Conservation (phyloP, 495 filamentous ascomycete species). For the Penicillium flavigenum region DNA sequence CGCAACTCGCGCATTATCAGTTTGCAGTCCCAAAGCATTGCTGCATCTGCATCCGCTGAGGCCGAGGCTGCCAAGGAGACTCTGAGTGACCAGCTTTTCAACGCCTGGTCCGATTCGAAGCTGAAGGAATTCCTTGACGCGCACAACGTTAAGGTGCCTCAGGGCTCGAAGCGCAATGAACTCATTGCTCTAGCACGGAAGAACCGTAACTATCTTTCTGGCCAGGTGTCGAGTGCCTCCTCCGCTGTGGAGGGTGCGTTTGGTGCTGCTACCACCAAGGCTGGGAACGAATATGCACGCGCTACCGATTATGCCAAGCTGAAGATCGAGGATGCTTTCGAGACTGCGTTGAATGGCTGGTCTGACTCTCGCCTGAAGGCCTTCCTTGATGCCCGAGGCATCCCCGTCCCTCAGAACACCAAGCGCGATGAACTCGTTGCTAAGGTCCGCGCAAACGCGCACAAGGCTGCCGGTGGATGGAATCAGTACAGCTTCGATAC, state of each 20-base stretch:
- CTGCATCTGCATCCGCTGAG: slow-evolving; percentile 61
- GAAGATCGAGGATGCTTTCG: slow-evolving; percentile 67
- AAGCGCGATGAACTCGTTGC: slow-evolving; percentile 80
- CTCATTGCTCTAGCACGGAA: slow-evolving; percentile 88
- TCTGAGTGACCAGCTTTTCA: slow-evolving; percentile 78
- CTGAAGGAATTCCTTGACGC: slow-evolving; percentile 78
- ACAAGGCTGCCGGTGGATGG: slow-evolving; percentile 70
- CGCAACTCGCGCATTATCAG: slow-evolving; percentile 83
- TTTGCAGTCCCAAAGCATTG: slow-evolving; percentile 58
- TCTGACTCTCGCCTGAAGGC: slow-evolving; percentile 76
- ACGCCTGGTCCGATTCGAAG: slow-evolving; percentile 81
- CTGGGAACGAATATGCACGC: slow-evolving; percentile 72
- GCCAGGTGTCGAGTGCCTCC: slow-evolving; percentile 55
- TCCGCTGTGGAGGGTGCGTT: slow-evolving; percentile 54
- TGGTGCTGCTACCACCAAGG: slow-evolving; percentile 80
- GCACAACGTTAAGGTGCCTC: slow-evolving; percentile 76
- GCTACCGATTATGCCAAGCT: slow-evolving; percentile 69
- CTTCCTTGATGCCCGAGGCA: slow-evolving; percentile 53
- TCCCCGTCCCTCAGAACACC: slow-evolving; percentile 70
- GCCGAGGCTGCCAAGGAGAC: slow-evolving; percentile 67
- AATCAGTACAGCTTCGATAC: slow-evolving; percentile 85
- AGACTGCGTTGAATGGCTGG: slow-evolving; percentile 63
- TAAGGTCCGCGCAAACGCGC: slow-evolving; percentile 66
- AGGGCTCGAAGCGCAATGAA: slow-evolving; percentile 88
- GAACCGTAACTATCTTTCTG: slow-evolving; percentile 72